Evolutionary conservation across 345 rosid species (phyloP), one percentile per base, ranked within the genome.

Genomic region (Ceriops zippeliana): DNA sequence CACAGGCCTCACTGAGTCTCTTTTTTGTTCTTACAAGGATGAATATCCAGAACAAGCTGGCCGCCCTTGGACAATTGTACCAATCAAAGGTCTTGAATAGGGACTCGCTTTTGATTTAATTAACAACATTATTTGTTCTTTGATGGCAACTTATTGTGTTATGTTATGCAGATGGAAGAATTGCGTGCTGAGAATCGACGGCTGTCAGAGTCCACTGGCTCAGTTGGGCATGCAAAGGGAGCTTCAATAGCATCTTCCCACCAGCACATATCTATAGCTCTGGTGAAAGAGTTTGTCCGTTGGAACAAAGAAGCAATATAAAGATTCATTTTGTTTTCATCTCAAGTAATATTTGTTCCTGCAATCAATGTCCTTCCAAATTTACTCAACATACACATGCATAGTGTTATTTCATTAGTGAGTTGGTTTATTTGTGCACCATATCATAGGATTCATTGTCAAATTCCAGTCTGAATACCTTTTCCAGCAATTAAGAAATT

Each of bases 271-370:
- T 89, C 97, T 79, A 97, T 95, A 63, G 88, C 96, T n/a, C 93
- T 87, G 76, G 98, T 89, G 78, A 92, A 96, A 34, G 98, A 92
- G 83, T 89, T 96, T 83, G 92, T 86, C 61, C 88, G 89, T 49
- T 90, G 97, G 98, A 96, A 90, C 75, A 98, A 96, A 81, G 98
- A 96, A 86, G 90, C 99, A 68, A 86, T 90, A 77, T 78, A 97
- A 73, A 87, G 99, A 92, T 87, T 96, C 90, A 79, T 86, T 52
- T 74, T 89, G 58, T 90, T 96, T 73, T 92, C 98, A 63, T 87
- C 97, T 82, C 91, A 85, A 77, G 97, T 96, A 80, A 85, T 63
- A 19, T 69, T 67, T 65, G 34, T 37, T 72, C 49, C 66, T 52
- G 8, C 53, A 22, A 37, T 66, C 58, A 19, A 37, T 60, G 42